Percentiles rank a stretch among this genome's conserved stretches.
These are phyloP conservation scores for Perkinsus marinus DNA, from an alignment of 169 alveolate species.

Conservation along the genomic window DNA sequence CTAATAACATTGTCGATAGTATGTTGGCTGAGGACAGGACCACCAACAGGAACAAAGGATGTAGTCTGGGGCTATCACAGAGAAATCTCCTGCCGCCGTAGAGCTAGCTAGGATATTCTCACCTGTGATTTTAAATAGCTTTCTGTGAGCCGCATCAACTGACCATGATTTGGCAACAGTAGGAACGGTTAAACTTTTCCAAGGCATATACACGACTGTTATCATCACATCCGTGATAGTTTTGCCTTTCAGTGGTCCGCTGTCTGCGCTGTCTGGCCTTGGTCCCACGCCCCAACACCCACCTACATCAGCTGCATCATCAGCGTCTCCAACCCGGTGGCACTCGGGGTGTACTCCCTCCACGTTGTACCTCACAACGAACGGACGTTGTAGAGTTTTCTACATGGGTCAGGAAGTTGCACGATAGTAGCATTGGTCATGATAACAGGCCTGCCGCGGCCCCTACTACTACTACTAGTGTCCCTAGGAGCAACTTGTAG, in stretches of 20 bases:
- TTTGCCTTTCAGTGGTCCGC: not conserved
- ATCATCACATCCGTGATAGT: too few relatives aligned
- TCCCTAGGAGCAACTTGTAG: not conserved
- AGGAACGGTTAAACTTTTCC: too few relatives aligned
- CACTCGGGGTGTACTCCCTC: not conserved
- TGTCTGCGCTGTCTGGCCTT: not conserved
- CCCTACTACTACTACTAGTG: not conserved
- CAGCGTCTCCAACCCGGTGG: not conserved
- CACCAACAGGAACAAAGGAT: not conserved
- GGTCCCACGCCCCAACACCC: not conserved
- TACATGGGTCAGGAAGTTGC: not conserved
- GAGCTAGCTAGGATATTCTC: too few relatives aligned
- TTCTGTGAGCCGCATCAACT: too few relatives aligned
- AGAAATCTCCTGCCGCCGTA: too few relatives aligned
- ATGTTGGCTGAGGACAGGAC: not conserved
- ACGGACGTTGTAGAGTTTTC: not conserved
- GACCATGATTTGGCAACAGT: too few relatives aligned
- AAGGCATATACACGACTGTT: too few relatives aligned
- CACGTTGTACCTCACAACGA: not conserved
- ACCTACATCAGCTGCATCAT: not conserved
- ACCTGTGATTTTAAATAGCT: too few relatives aligned
- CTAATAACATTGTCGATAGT: not conserved
- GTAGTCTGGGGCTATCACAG: not conserved
- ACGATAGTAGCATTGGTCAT: not conserved
- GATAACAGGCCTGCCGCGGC: not conserved